These are phyloP conservation scores for Hibiscus mutabilis DNA, from an alignment of 345 rosid genomes.

Conservation along the genomic window DNA sequence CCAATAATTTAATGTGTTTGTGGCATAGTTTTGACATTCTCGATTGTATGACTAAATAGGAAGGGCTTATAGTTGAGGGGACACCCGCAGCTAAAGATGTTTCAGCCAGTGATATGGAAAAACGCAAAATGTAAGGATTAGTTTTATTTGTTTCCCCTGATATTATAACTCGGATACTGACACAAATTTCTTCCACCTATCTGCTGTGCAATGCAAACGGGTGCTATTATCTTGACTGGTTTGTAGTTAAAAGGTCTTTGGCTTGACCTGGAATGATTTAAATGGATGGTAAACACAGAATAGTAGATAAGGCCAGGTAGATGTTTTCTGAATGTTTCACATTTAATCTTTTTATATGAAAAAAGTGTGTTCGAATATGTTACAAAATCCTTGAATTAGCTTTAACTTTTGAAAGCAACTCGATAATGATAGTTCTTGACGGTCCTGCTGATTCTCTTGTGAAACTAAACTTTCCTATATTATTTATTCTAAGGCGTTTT, in stretches of 20 bases:
- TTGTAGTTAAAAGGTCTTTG: neutral
- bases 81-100: slow-evolving; percentile 87
- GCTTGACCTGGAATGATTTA: neutral
- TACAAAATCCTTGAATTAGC: neutral
- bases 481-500: neutral
- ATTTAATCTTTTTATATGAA: neutral
- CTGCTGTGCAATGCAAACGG: neutral
- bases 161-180: neutral
- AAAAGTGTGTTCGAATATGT: neutral
- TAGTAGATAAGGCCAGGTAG: no score
- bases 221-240: neutral
- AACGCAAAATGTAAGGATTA: slow-evolving; percentile 46
- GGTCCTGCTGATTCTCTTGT: neutral
- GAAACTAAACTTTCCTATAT: neutral
- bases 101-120: slow-evolving; percentile 71
- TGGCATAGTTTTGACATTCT: neutral
- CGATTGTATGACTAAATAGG: slow-evolving; percentile 37
- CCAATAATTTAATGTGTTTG: neutral
- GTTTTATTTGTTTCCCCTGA: neutral
- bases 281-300: neutral
- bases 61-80: slow-evolving; percentile 81
- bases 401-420: neutral
- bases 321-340: neutral
- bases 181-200: neutral
- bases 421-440: neutral